phyloP scores from a whole-genome alignment of 208 protist genomes.

The Trypanosoma mega region DNA sequence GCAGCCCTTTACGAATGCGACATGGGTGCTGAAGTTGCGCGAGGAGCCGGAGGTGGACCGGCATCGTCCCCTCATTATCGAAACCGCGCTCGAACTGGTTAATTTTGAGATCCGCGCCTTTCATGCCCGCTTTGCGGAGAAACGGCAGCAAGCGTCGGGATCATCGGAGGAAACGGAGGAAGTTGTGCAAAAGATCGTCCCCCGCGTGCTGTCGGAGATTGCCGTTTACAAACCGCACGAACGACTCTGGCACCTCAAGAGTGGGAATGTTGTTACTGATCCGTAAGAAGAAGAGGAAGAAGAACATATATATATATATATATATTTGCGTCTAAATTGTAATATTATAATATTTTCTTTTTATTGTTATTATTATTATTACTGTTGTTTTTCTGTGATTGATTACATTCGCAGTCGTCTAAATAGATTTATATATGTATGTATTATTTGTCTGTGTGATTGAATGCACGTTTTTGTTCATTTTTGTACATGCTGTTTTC shows the following conservation, averaged over 20 bases:
- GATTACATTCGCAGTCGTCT: too few species aligned
- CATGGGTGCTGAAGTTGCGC: constrained; percentile 71
- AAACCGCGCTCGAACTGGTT: constrained; percentile 49
- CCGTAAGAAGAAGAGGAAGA: not conserved
- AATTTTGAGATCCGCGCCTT: constrained; percentile 60
- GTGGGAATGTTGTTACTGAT: constrained; percentile 38
- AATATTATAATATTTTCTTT: too few species aligned
- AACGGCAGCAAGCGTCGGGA: constrained; percentile 4
- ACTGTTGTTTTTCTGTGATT: too few species aligned
- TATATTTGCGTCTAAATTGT: too few species aligned
- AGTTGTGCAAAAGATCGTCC: constrained; percentile 26
- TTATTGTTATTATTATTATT: too few species aligned
- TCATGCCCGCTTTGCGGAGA: constrained; percentile 31
- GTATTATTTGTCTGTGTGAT: too few species aligned
- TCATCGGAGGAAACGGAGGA: constrained; percentile 19
- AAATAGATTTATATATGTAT: too few species aligned
- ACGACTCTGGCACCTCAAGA: constrained; percentile 80
- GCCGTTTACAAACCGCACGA: constrained; percentile 62
- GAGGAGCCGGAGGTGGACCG: constrained; percentile 69
- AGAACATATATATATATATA: not conserved
- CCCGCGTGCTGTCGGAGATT: constrained; percentile 70
- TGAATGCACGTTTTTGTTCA: too few species aligned
- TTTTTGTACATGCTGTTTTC: too few species aligned
- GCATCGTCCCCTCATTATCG: constrained; percentile 69
- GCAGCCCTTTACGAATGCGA: constrained; percentile 74